Base-by-base conservation (phyloP, 257 asterid species). In the Asclepias syriaca region DNA sequence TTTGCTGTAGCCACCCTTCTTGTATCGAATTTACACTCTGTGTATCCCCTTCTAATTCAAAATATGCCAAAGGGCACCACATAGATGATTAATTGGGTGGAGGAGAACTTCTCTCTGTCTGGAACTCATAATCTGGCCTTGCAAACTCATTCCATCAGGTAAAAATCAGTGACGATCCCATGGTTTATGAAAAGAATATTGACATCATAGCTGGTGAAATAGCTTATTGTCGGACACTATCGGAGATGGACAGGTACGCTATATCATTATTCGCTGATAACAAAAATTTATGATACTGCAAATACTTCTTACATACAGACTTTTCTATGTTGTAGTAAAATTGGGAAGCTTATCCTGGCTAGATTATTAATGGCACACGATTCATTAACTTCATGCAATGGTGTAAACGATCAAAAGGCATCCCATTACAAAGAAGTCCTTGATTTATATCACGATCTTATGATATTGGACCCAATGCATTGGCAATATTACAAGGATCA, bases 311-410 rank as follows among this genome's bases (percentile, higher is more conserved):
- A 73, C 70, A 54, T 66, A 45, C 74, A 57, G 45, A 69, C 70
- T 75, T 66, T 48, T 72, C 70, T 65, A 78, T 39, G 50, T 39
- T 79, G 80, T 79, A 95, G 98, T 92, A 95, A 95, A 90, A 95
- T 92, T 71, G 99, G 96, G 58, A 92, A 95, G 80, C 93, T 95
- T 71, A 88, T 91, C 69, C 97, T 95, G 75, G 96, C 98, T 68
- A 92, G 99, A 90, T 85, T 92, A 67, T 71, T 88, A 88, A 85
- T 76, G 88, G 96, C 96, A 24, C 87, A 72, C 43, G 84, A 85
- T 79, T 74, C 90, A 48, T 71, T 92, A 81, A 69, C 79, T 77
- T 82, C 88, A 68, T 75, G 72, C 65, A 69, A 81, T 56, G 82
- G 81, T 77, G 50, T 75, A 65, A 66, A 80, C 40, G 82, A 70